Conservation (phyloP, 202 grass and related monocot species). For the Zoysia matrella region DNA sequence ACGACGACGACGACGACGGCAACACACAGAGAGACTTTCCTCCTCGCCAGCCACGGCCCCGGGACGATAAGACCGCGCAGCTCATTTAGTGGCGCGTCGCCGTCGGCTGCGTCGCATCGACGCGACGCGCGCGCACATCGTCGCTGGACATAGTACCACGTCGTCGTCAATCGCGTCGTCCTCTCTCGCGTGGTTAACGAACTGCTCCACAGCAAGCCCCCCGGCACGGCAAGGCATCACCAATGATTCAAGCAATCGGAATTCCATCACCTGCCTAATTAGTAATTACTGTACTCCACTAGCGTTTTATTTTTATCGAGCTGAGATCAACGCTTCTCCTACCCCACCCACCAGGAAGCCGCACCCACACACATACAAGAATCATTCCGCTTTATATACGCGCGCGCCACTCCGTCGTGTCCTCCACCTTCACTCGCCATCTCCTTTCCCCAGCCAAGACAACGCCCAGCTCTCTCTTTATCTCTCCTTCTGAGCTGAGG, state of each 20-base stretch:
- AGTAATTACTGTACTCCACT: background rate
- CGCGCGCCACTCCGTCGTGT: background rate
- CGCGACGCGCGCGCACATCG: background rate
- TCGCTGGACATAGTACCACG: no score
- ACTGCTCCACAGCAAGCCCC: background rate
- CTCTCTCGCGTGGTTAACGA: no score
- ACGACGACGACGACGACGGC: no score
- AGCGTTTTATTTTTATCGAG: background rate
- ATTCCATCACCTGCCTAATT: constrained; percentile 32
- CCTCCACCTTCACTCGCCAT: constrained; percentile 9
- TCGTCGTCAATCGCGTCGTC: no score
- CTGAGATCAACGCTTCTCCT: background rate
- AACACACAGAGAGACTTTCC: background rate
- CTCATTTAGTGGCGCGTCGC: constrained; percentile 39
- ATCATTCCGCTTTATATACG: constrained; percentile 23
- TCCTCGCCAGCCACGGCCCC: background rate
- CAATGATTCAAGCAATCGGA: constrained; percentile 19
- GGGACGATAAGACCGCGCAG: constrained; percentile 24
- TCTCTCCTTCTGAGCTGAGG: background rate
- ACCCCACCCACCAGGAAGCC: constrained; percentile 42
- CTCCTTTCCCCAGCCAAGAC: background rate
- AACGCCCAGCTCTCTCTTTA: background rate
- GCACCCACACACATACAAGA: background rate
- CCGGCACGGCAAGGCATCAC: background rate
- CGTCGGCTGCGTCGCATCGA: background rate